phyloP scores from a whole-genome alignment of 306 rosid species.

The Prunus armeniaca region DNA sequence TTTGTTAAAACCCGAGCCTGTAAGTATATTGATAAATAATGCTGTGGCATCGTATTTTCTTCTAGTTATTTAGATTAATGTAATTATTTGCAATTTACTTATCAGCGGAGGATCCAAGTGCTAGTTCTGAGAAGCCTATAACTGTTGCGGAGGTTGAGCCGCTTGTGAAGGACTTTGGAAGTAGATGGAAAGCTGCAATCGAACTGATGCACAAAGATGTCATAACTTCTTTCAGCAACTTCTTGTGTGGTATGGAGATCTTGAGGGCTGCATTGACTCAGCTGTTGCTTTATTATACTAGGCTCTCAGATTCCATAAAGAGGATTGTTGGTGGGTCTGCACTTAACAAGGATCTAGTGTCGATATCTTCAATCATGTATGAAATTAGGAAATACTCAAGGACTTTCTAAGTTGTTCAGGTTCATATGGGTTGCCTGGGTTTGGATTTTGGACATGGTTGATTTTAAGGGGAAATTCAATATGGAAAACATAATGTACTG shows the following conservation, averaged over 20 bases:
- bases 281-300: slow-evolving; percentile 81
- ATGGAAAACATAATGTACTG: no score
- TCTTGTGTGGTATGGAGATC: slow-evolving; percentile 95
- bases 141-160: slow-evolving; percentile 82
- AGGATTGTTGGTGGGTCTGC: slow-evolving; percentile 71
- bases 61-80: slow-evolving; percentile 1
- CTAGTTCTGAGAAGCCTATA: slow-evolving; percentile 62
- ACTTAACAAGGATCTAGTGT: slow-evolving; percentile 85
- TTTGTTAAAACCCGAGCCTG: slow-evolving; percentile 92
- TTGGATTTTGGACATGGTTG: background rate
- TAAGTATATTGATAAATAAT: slow-evolving; percentile 40
- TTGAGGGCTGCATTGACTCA: slow-evolving; percentile 88
- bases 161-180: slow-evolving; percentile 90
- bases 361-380: slow-evolving; percentile 87
- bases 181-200: slow-evolving; percentile 95
- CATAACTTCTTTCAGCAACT: slow-evolving; percentile 96
- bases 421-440: background rate
- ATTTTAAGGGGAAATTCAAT: no score
- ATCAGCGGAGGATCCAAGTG: slow-evolving; percentile 81
- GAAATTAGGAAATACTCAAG: slow-evolving; percentile 94
- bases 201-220: slow-evolving; percentile 99
- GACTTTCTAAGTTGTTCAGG: slow-evolving; percentile 59
- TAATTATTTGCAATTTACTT: slow-evolving; percentile 21
- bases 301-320: slow-evolving; percentile 93
- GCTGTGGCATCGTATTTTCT: slow-evolving; percentile 10